These are phyloP conservation scores for Phytophthora sp. DNA, from an alignment of 352 stramenopile species.

Conservation along the genomic window DNA sequence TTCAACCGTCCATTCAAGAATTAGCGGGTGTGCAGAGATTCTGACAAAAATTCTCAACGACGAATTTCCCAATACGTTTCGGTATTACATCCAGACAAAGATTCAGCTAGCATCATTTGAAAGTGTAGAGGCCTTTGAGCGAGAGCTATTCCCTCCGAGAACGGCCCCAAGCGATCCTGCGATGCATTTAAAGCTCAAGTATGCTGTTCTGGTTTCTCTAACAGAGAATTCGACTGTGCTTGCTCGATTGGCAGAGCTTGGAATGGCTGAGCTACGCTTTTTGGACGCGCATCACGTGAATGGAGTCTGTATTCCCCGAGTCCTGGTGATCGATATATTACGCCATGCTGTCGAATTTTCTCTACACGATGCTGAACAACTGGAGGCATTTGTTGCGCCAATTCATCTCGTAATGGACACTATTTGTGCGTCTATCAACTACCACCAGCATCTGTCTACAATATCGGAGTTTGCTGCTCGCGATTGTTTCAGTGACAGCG, in stretches of 20 bases:
- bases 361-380: conserved; percentile 36
- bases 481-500: conserved; percentile 79
- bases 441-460: conserved; percentile 75
- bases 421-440: conserved; percentile 76
- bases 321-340: conserved; percentile 66
- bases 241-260: conserved; percentile 57
- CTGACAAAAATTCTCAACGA: conserved; percentile 67
- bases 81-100: conserved; percentile 73
- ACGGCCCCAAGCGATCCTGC: conserved; percentile 53
- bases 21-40: conserved; percentile 75
- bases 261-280: conserved; percentile 67
- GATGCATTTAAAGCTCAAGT: conserved; percentile 67
- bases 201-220: conserved; percentile 52
- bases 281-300: conserved; percentile 63
- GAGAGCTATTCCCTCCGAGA: conserved; percentile 65
- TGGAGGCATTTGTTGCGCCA: conserved; percentile 56
- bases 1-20: conserved; percentile 49
- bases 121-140: conserved; percentile 71
- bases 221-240: conserved; percentile 54
- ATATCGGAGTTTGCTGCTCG: conserved; percentile 76
- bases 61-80: conserved; percentile 80
- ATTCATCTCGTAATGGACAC: conserved; percentile 62
- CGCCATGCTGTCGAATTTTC: conserved; percentile 62
- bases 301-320: conserved; percentile 48
- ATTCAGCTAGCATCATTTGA: conserved; percentile 78